A percentile compares a stretch with the other conserved stretches of the same genome.
These are phyloP conservation scores for Cylindricascospora bacillispora DNA, from an alignment of 1,139 yeast genomes.

Conservation along the genomic window DNA sequence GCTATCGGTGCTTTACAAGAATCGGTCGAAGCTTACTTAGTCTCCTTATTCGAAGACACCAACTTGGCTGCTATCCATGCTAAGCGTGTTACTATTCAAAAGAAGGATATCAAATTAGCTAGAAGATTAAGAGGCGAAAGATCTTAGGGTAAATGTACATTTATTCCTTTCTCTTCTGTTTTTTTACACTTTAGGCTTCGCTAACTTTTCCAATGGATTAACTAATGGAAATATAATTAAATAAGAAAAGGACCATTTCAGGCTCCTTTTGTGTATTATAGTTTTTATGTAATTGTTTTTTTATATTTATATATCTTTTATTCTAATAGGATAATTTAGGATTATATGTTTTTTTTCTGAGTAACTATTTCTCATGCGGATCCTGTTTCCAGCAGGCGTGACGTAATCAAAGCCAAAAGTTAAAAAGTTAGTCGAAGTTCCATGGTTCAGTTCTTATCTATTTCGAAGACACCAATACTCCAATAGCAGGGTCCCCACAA, in stretches of 20 bases:
- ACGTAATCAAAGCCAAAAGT: no score
- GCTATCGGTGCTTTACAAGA: conserved; percentile 99
- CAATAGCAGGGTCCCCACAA: no score
- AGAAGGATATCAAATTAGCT: conserved; percentile 98
- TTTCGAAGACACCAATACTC: no score
- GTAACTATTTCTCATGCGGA: no score
- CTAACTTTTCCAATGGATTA: background rate
- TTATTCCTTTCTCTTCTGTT: background rate
- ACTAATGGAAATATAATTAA: background rate
- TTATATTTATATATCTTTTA: no score
- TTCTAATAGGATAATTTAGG: no score
- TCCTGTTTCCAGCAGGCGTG: no score
- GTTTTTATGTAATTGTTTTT: no score
- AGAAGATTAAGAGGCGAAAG: conserved; percentile 99
- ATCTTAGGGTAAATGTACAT: conserved; percentile 31
- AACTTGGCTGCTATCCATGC: conserved; percentile 99
- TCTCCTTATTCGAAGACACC: conserved; percentile 86
- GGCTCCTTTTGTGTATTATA: no score
- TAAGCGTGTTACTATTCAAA: conserved; percentile 98
- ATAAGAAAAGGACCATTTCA: background rate
- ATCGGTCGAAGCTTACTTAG: conserved; percentile 96
- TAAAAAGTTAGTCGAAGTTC: no score
- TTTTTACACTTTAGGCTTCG: background rate
- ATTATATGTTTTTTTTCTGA: no score
- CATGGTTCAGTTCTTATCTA: no score